A percentile compares a stretch with the other conserved stretches of the same genome.
Conservation (phyloP, 2,329 filamentous ascomycete species). For the Colletotrichum brevisporum region DNA sequence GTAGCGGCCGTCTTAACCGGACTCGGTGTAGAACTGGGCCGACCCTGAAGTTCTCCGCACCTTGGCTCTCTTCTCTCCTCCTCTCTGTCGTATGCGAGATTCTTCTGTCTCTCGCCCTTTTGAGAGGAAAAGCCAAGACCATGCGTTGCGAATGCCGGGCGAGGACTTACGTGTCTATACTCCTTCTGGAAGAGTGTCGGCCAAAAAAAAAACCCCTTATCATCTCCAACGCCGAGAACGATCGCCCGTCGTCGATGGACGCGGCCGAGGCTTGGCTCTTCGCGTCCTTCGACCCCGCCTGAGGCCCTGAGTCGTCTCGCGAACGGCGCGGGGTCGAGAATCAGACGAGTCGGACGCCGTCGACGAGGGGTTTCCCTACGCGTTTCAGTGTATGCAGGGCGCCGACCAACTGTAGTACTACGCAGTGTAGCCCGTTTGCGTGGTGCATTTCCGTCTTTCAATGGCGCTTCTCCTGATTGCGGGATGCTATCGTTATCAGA, state of each 20-base stretch:
- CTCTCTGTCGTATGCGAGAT: not conserved
- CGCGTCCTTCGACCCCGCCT: conserved; percentile 21
- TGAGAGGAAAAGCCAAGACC: conserved; percentile 18
- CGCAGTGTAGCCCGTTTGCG: not conserved
- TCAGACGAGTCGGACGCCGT: conserved; percentile 13
- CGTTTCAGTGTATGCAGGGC: conserved; percentile 38
- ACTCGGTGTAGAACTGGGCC: conserved; percentile 20
- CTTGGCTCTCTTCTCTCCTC: conserved; percentile 10
- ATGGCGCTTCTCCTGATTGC: not conserved
- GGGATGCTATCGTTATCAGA: too few species aligned
- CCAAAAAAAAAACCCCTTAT: not conserved
- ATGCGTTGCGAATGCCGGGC: conserved; percentile 21
- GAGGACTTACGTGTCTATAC: conserved; percentile 19
- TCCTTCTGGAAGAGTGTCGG: conserved; percentile 15
- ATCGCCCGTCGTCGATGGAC: conserved; percentile 18
- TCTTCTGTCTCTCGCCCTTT: not conserved
- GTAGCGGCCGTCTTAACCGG: not conserved
- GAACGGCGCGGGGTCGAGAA: conserved; percentile 23
- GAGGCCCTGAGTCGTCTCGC: conserved; percentile 11
- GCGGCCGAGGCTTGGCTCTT: conserved; percentile 23
- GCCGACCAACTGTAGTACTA: conserved; percentile 10
- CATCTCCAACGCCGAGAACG: conserved; percentile 23
- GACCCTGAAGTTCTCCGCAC: conserved; percentile 4
- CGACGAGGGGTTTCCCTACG: conserved; percentile 21
- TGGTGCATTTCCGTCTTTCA: not conserved